Evolutionary conservation across 768 basidiomycete genomes (phyloP), one percentile per base, ranked within the genome.

Genomic region (Daedaleopsis sinensis): DNA sequence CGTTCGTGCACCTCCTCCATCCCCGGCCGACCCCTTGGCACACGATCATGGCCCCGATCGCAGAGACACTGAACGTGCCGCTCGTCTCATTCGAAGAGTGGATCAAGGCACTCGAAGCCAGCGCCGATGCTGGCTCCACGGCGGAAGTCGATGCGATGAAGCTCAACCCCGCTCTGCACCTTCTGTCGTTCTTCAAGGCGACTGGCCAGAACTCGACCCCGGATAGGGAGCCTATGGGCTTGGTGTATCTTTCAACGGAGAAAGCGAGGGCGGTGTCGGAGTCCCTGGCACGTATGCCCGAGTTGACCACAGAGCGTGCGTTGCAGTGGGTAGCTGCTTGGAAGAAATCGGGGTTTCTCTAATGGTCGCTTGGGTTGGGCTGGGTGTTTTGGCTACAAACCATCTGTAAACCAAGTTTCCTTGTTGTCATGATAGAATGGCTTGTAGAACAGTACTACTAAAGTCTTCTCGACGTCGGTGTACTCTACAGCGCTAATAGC

Each of bases 171-270:
- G 70, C 69, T 19, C 51, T 71, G 48, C 65, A 66, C 16, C 55
- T 69, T 4, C 42, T 71, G 15, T 64, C 62, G 11, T 68, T 70
- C 63, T 70, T 72, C 64, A 62, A 64, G 16, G 15, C 42, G 4
- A 36, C 49, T 8, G 44, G 46, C 35, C 44, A 24, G 4, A 16
- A 6, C 6, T 37, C 3, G n/a, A 6, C 24, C 5, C 39, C 16
- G 5, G 38, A 27, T 13, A 35, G 38, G 1, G 61, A 57, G 42
- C 49, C 61, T 7, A 35, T 58, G 16, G 61, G 61, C 9, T 24
- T 53, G 7, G 39, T 27, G 16, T 12, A 23, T 1, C 38, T 62
- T 11, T 39, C 52, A 8, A 44, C 50, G 6, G n/a, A 36, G n/a
- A 56, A 42, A 10, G 61, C 61, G 5, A 1, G 18, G 18, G 8